A percentile compares a stretch with the other conserved stretches of the same genome.
phyloP scores from a whole-genome alignment of 805 yeast species.

The Kodamaea hsintzibuensis region DNA sequence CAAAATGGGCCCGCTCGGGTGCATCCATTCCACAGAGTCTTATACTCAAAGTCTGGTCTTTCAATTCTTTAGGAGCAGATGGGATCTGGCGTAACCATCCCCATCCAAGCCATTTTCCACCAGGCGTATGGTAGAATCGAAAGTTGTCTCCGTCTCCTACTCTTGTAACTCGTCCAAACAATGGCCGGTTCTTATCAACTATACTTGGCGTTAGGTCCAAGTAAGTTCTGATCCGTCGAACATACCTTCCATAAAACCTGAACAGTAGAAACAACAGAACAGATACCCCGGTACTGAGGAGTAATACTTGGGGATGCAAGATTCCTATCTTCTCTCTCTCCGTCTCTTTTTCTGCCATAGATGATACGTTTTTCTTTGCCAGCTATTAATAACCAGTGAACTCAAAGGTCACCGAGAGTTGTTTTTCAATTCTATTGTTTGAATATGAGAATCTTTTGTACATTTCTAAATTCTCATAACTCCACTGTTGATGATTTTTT shows the following conservation, averaged over 20 bases:
- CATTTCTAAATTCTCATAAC: background rate
- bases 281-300: conserved; percentile 37
- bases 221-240: conserved; percentile 35
- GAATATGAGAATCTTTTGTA: background rate
- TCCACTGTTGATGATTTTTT: background rate
- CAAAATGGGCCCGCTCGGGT: conserved; percentile 93
- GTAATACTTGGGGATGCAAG: conserved; percentile 40
- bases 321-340: conserved; percentile 14
- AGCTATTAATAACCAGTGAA: background rate
- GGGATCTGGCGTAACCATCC: conserved; percentile 83
- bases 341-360: background rate
- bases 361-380: background rate
- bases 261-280: conserved; percentile 29
- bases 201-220: conserved; percentile 39
- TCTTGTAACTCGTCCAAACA: conserved; percentile 74
- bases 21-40: conserved; percentile 95
- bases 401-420: background rate
- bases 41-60: conserved; percentile 72
- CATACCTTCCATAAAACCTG: conserved; percentile 33
- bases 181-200: conserved; percentile 25
- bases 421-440: no score
- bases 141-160: conserved; percentile 98
- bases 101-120: conserved; percentile 89
- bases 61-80: conserved; percentile 42
- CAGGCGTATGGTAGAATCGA: conserved; percentile 90